Base-by-base conservation (phyloP, 768 basidiomycete genomes). In the Collybia nuda region DNA sequence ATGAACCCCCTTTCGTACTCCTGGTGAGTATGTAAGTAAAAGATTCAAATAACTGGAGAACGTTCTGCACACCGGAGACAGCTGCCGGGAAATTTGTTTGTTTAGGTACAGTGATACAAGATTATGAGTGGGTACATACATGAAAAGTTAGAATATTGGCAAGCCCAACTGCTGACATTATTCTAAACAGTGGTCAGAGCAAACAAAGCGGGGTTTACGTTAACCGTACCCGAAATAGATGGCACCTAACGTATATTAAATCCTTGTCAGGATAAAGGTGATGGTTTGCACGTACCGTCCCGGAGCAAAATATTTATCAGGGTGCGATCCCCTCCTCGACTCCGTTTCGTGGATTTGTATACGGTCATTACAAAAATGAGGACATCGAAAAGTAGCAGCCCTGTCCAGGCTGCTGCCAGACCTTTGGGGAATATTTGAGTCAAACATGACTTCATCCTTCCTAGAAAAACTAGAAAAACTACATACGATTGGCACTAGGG, bases 341-440 rank as follows among this genome's bases (percentile, higher is more conserved):
- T 58, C 23, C 58, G 54, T n/a, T 47, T 50, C 23, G 72, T 48
- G 2, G 72, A 68, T 46, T 72, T 71, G 45, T 63, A 68, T 6
- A 75, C 35, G 1, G 76, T 77, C 61, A 78, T 65, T 24, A 48
- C 44, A 50, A 77, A 75, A 0, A 77, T 70, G 14, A 71, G 44
- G n/a, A 69, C 44, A 55, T 77, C 76, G 48, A 76, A 73, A 2
- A 64, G 47, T 5, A 76, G 60, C 62, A 72, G 58, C n/a, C 67
- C 70, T 6, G 62, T 62, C 76, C 75, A 78, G 3, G 71, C 69
- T 2, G 56, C 57, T 5, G 67, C 73, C 12, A 72, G 54, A 12
- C 64, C 70, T 75, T 35, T 12, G 17, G 18, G 3, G 18, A 21
- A 3, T 26, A 50, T n/a, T 17, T 52, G 6, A 44, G 32, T 54